These are phyloP conservation scores for Euclidium syriacum DNA, from an alignment of 345 rosid species.

Conservation along the genomic window DNA sequence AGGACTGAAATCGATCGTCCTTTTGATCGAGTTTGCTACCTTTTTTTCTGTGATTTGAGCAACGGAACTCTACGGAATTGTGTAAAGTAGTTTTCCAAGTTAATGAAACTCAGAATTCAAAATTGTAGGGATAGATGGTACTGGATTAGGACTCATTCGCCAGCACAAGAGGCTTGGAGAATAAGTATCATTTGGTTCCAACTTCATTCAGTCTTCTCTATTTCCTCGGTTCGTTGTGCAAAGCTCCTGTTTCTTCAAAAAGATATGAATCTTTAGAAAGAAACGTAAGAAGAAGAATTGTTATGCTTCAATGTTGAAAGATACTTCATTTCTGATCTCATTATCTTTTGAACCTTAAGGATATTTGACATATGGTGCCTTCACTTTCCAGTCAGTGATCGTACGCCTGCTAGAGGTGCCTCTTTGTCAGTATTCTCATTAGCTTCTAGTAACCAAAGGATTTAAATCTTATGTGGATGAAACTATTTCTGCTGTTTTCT, in stretches of 20 bases:
- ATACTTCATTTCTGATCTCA: not conserved
- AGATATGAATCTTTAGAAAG: not conserved
- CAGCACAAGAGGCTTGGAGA: conserved; percentile 57
- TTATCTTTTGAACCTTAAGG: conserved; percentile 34
- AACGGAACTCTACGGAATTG: not conserved
- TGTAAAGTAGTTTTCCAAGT: not conserved
- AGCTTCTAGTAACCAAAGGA: not conserved
- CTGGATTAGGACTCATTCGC: conserved; percentile 59
- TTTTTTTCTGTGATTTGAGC: not conserved
- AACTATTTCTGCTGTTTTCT: not conserved
- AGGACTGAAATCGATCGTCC: not conserved
- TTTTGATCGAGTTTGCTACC: not conserved
- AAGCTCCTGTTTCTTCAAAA: too few relatives aligned
- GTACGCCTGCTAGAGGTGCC: conserved; percentile 50
- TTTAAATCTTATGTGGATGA: not conserved
- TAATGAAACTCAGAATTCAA: not conserved
- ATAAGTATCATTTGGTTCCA: conserved; percentile 27
- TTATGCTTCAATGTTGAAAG: too few relatives aligned
- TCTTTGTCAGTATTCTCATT: not conserved
- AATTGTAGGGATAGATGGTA: conserved; percentile 64
- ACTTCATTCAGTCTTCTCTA: not conserved
- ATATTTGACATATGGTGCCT: conserved; percentile 64
- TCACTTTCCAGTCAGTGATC: conserved; percentile 59
- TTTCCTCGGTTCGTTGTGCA: too few relatives aligned
- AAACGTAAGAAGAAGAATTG: not conserved